Conservation (phyloP, 2,329 filamentous ascomycete species). For the Hymenotorrendiella dingleyae region DNA sequence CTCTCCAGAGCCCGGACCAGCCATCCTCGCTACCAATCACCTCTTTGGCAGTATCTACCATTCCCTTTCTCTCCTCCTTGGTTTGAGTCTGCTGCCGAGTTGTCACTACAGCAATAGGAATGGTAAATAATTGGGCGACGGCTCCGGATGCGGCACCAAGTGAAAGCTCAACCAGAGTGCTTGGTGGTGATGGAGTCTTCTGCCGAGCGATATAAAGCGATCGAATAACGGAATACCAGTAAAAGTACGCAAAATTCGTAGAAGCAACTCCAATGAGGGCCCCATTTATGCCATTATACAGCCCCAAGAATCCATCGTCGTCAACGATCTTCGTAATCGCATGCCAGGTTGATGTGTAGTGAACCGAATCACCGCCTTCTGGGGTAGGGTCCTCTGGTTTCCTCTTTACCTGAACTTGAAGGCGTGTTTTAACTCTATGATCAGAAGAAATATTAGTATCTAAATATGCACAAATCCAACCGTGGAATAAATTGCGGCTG, state of each 20-base stretch:
- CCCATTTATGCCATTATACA: constrained; percentile 86
- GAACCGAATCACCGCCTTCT: constrained; percentile 47
- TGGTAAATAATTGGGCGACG: constrained; percentile 90
- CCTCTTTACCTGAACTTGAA: constrained; percentile 87
- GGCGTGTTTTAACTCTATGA: constrained; percentile 90
- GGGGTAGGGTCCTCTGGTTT: constrained; percentile 40
- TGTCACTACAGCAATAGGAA: constrained; percentile 91
- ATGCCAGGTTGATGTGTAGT: constrained; percentile 85
- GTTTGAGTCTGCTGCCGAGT: constrained; percentile 92
- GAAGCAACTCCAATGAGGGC: constrained; percentile 87
- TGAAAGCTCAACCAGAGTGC: constrained; percentile 75
- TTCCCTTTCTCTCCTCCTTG: constrained; percentile 76
- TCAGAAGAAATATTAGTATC: neutral
- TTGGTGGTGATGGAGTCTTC: constrained; percentile 57
- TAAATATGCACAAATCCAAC: neutral
- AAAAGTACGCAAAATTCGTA: constrained; percentile 99
- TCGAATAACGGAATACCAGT: constrained; percentile 92
- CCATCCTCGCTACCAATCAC: constrained; percentile 89
- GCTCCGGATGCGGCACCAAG: constrained; percentile 86
- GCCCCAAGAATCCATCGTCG: constrained; percentile 71
- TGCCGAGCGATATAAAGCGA: constrained; percentile 64
- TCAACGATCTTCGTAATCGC: constrained; percentile 79
- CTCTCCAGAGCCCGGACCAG: constrained; percentile 83
- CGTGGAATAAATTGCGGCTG: neutral
- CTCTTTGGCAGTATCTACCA: constrained; percentile 82